Evolutionary conservation across 345 rosid species (phyloP), one percentile per base, ranked within the genome.

Genomic region (Geranium rotundifolium): DNA sequence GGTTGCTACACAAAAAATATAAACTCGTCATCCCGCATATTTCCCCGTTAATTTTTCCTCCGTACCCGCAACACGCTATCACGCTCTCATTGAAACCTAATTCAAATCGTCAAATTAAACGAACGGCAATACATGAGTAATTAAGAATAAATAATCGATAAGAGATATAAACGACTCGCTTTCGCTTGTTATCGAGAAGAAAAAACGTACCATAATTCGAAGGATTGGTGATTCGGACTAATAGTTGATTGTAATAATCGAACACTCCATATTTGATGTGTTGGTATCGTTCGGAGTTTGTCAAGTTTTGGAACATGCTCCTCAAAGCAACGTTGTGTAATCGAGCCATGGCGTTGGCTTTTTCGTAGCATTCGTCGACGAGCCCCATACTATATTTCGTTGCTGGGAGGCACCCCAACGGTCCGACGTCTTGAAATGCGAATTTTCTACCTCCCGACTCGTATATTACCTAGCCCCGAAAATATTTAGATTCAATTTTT

Each of bases 61-160:
- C 52, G 23, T 23, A 18, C 19, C 58, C 58, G 4, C 64, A 67
- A 23, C 70, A 67, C 15, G 70, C 64, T 15, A 52, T 64, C 58
- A 52, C 57, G 14, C 70, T 64, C 1, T 60, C 64, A 41, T 50
- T 14, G 19, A 67, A 67, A 16, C 70, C 70, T 67, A n/a, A n/a
- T 67, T 56, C 3, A 1, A 17, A n/a, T n/a, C 58, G 17, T 17
- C n/a, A 56, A n/a, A 19, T 7, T n/a, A 2, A 56, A 1, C 19
- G 19, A 52, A 52, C n/a, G n/a, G n/a, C n/a, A n/a, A n/a, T n/a
- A n/a, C n/a, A n/a, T n/a, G n/a, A n/a, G n/a, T n/a, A n/a, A n/a
- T n/a, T n/a, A n/a, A n/a, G n/a, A n/a, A n/a, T n/a, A n/a, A n/a
- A n/a, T n/a, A n/a, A n/a, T n/a, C n/a, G n/a, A n/a, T n/a, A n/a